Evolutionary conservation across 2,329 filamentous ascomycete species (phyloP).

Genomic region (Ascocoryne sarcoides): DNA sequence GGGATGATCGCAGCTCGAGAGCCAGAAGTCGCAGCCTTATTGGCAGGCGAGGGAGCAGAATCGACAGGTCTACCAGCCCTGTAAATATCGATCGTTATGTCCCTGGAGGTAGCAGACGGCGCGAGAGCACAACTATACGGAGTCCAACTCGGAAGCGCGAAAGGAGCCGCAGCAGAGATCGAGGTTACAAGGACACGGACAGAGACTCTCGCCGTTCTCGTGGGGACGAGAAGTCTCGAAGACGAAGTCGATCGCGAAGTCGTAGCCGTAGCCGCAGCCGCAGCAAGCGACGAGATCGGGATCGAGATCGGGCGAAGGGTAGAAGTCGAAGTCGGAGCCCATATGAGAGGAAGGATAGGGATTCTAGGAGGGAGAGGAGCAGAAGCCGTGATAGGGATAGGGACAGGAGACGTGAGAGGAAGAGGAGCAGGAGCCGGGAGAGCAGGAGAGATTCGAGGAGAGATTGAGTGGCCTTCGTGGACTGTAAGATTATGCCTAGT

Average conservation of each 20-base stretch:
- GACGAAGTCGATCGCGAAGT: conserved; percentile 12
- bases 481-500: no score
- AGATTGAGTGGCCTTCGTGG: not conserved
- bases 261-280: conserved; percentile 17
- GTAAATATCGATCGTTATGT: conserved; percentile 29
- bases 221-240: conserved; percentile 11
- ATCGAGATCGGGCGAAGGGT: conserved; percentile 9
- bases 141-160: conserved; percentile 19
- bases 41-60: conserved; percentile 20
- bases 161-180: conserved; percentile 20
- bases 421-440: conserved; percentile 2
- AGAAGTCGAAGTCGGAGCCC: conserved; percentile 14
- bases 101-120: conserved; percentile 20
- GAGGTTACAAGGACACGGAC: conserved; percentile 18
- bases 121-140: conserved; percentile 16
- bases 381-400: conserved; percentile 8
- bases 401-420: conserved; percentile 1
- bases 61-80: conserved; percentile 27
- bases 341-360: conserved; percentile 11
- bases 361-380: conserved; percentile 16
- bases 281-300: conserved; percentile 12
- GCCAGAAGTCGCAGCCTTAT: conserved; percentile 23
- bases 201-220: conserved; percentile 12
- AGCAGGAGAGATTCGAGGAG: conserved; percentile 4
- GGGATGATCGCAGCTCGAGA: conserved; percentile 25